These are phyloP conservation scores for Boletus tomentosulus DNA, from an alignment of 768 basidiomycete genomes.

Conservation along the genomic window DNA sequence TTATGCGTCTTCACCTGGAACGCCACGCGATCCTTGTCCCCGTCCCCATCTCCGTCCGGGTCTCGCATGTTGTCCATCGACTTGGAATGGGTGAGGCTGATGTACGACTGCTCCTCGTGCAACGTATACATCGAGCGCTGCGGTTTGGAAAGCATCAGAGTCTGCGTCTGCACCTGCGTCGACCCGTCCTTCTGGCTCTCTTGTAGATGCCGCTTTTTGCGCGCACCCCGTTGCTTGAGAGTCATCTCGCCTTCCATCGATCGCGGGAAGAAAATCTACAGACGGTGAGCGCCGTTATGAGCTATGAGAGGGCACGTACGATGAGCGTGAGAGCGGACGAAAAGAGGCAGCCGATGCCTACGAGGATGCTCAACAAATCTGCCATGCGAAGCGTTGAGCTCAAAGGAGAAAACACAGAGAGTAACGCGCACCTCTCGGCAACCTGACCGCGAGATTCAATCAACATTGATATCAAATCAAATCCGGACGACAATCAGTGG, in stretches of 20 bases:
- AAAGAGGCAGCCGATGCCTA: constrained; percentile 56
- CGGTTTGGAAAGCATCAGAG: neutral
- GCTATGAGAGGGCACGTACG: constrained; percentile 35
- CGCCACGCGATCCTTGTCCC: neutral
- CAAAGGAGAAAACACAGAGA: neutral
- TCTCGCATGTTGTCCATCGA: neutral
- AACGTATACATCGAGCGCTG: neutral
- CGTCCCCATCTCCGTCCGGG: neutral
- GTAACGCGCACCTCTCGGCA: constrained; percentile 20
- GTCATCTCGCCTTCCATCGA: constrained; percentile 65
- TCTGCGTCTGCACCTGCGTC: neutral
- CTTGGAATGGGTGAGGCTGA: constrained; percentile 10
- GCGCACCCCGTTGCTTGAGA: constrained; percentile 37
- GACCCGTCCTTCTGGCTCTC: neutral
- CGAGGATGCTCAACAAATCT: constrained; percentile 59
- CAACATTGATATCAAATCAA: neutral
- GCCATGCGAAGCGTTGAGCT: neutral
- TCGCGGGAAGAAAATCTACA: no score
- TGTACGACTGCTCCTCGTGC: constrained; percentile 6
- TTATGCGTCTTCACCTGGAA: neutral
- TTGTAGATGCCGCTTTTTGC: neutral
- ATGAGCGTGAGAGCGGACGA: constrained; percentile 75
- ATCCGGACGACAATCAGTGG: no score
- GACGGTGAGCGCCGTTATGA: no score
- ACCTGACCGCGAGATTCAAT: constrained; percentile 15